phyloP scores from a whole-genome alignment of 2,329 filamentous ascomycete species.

The Xylaria sp. region DNA sequence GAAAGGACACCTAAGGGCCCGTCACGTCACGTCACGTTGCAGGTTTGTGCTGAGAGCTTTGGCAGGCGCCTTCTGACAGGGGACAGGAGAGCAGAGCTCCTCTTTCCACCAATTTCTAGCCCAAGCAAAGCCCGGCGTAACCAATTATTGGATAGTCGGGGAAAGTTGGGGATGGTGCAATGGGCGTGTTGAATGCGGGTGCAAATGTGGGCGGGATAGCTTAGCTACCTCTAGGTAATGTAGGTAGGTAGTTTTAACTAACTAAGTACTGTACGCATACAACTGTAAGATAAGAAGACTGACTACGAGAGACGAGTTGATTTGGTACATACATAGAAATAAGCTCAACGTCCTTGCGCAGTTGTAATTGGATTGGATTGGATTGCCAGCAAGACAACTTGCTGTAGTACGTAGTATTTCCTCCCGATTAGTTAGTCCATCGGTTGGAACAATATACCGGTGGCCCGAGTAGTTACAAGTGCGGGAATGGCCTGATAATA shows the following conservation, averaged over 20 bases:
- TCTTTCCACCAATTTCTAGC: slow-evolving; percentile 11
- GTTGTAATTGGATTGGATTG: background rate
- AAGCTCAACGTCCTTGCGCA: background rate
- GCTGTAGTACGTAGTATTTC: background rate
- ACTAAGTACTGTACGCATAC: background rate
- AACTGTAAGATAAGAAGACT: background rate
- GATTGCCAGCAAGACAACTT: background rate
- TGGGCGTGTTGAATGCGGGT: slow-evolving; percentile 5
- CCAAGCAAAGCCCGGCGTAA: background rate
- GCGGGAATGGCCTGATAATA: background rate
- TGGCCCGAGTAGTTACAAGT: background rate
- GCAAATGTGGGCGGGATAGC: slow-evolving; percentile 11
- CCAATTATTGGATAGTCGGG: slow-evolving; percentile 15
- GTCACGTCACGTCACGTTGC: slow-evolving; percentile 9
- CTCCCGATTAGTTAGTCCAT: background rate
- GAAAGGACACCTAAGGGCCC: background rate
- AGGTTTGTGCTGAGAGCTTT: background rate
- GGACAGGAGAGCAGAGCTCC: slow-evolving; percentile 6
- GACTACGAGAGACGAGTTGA: background rate
- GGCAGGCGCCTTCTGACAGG: background rate
- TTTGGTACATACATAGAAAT: background rate
- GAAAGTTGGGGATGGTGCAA: slow-evolving; percentile 22
- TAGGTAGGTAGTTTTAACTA: background rate
- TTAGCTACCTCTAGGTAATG: no score
- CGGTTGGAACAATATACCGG: slow-evolving; percentile 11